A percentile compares a stretch with the other conserved stretches of the same genome.
phyloP scores from a whole-genome alignment of 1,284 basidiomycete genomes.

The Cutaneotrichosporon sp. region DNA sequence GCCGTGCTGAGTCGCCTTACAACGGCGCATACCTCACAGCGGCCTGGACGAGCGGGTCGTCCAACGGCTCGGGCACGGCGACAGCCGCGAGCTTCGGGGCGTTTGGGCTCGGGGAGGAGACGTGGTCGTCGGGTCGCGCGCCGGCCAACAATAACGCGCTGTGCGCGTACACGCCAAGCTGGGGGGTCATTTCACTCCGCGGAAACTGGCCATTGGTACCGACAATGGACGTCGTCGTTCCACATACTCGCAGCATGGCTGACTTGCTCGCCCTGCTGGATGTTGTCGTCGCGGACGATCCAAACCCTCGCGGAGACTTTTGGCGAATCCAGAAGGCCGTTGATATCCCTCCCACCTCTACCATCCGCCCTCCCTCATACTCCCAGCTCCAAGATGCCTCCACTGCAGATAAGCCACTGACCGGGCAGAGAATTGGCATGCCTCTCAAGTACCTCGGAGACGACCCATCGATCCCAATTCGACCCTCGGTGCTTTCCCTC shows the following conservation, averaged over 20 bases:
- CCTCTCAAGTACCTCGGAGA: slow-evolving; percentile 6
- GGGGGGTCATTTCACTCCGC: slow-evolving; percentile 9
- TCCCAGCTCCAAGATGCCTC: neutral
- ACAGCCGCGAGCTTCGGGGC: slow-evolving; percentile 10
- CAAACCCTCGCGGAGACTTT: slow-evolving; percentile 4
- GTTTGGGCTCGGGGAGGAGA: slow-evolving; percentile 13
- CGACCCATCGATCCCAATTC: neutral
- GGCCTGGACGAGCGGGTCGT: slow-evolving; percentile 11
- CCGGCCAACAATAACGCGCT: slow-evolving; percentile 9
- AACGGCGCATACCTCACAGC: slow-evolving; percentile 9
- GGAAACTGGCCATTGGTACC: slow-evolving; percentile 13
- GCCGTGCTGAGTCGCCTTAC: slow-evolving; percentile 11
- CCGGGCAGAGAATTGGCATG: slow-evolving; percentile 7
- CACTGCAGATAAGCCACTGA: neutral
- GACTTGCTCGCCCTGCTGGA: slow-evolving; percentile 9
- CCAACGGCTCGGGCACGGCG: slow-evolving; percentile 8
- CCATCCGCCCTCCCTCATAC: slow-evolving; percentile 1
- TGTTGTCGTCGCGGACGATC: slow-evolving; percentile 8
- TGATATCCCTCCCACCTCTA: neutral
- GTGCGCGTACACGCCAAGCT: slow-evolving; percentile 11
- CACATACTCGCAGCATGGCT: slow-evolving; percentile 9
- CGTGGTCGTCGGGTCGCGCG: slow-evolving; percentile 9
- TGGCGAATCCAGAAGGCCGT: slow-evolving; percentile 7
- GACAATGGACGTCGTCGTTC: slow-evolving; percentile 13
- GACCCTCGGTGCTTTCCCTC: neutral